Base-by-base conservation (phyloP, 352 stramenopile genomes). In the Globisporangium heterothallicum region DNA sequence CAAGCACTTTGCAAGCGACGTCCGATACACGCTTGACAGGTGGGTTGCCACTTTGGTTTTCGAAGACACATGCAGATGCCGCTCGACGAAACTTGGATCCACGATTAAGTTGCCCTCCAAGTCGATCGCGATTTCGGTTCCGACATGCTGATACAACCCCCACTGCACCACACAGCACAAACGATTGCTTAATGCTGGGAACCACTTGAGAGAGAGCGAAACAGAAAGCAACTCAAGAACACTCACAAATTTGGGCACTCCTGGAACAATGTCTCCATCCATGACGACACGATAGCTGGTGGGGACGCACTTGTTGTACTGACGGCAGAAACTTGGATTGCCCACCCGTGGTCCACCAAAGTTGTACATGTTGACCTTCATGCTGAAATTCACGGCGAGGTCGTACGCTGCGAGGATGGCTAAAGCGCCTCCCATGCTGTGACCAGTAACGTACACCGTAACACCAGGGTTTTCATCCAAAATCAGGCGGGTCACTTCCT, bases 361-460 rank as follows among this genome's bases (percentile, higher is more conserved):
- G 61, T 91, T 96, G 62, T 94, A 95, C 85, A 96, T 94, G 57
- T 68, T 79, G 47, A 96, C 74, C 59, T 82, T 74, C 67, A 91
- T 89, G 58, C 62, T 89, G 56, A 91, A 89, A 61, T 90, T 89
- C 45, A 88, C 76, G 2, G 81, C 80, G 16, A 92, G 65, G 53
- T 95, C 85, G 56, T 94, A 93, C 4, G 83, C 85, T 25, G 79
- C 84, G 16, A 98, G 63, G 13, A 95, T 84, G 0, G 94, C 88
- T 22, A 98, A 66, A 4, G 88, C 86, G 10, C 87, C 94, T 19
- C 94, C 94, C 59, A 98, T 85, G 44, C 79, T 95, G 64, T 98
- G 92, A 0, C 94, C 94, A 10, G 88, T 96, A 10, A 97, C 63
- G 59, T 95, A 98, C 8, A 98, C 72, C 6, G 69, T 83, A n/a